Conservation (phyloP, 2,329 filamentous ascomycete species). For the Rhinocladiella similis region DNA sequence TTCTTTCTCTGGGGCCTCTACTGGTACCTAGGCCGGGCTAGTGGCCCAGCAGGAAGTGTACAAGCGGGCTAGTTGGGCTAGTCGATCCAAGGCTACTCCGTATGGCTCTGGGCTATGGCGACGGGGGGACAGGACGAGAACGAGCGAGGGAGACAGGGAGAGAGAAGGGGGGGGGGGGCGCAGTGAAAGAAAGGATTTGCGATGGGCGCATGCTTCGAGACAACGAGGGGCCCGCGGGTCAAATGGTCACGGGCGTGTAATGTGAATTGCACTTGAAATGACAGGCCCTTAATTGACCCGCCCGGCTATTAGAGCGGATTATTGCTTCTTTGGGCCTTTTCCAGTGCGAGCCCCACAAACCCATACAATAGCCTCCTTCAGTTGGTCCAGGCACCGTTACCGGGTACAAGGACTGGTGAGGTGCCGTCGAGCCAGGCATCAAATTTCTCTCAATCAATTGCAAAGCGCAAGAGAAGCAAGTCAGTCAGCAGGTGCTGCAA, state of each 20-base stretch:
- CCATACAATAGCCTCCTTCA: neutral
- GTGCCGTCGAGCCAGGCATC: neutral
- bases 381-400: neutral
- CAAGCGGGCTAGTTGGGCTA: neutral
- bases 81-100: no score
- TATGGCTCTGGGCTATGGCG: neutral
- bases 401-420: neutral
- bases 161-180: no score
- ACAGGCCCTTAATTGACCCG: neutral
- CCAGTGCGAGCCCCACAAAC: neutral
- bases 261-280: constrained; percentile 3
- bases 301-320: neutral
- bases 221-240: neutral
- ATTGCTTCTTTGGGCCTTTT: neutral
- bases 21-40: neutral
- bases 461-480: no score
- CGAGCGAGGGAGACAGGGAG: neutral
- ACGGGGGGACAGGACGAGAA: neutral
- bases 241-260: neutral
- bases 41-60: no score
- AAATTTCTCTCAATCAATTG: neutral
- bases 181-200: no score
- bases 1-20: no score
- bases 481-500: neutral
- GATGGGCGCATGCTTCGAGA: neutral